Base-by-base conservation (phyloP, 2,329 filamentous ascomycete species). In the Hypoxylon sp. region DNA sequence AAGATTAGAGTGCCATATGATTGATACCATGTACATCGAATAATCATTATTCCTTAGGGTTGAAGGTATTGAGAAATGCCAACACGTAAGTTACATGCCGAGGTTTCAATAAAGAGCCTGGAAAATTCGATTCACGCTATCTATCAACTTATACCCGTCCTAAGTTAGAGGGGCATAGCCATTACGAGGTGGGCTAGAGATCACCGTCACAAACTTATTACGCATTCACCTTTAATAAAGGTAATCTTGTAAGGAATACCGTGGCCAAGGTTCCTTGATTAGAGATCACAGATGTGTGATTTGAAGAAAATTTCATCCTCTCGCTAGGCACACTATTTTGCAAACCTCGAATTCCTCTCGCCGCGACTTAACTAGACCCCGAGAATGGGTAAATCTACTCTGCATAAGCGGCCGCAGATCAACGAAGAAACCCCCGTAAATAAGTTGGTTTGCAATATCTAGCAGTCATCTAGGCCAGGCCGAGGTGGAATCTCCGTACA, bases 331-430 rank as follows among this genome's bases (percentile, higher is more conserved):
- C 37, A 17, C 5, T 6, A 42, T 17, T 42, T 42, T 17, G 14
- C 14, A 17, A 26, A 33, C 19, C n/a, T 46, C 11, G 42, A 44
- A 44, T 44, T 37, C 37, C 10, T 29, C 52, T 26, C 39, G 51
- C 6, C 33, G 39, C 19, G 47, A 17, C 55, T 29, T 19, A 11
- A 8, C 2, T 29, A 29, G 42, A 17, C 46, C 55, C 46, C 50
- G 29, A 22, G 58, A 52, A 46, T 31, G 24, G 58, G 9, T 24
- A 37, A 53, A 24, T 29, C 44, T 50, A 59, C 29, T 60, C 35
- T 35, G 39, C 50, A 46, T 51, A 53, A 53, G 26, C 50, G 50
- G 50, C 58, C 48, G 47, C 50, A 53, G 37, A 35, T 60, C 26
- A 35, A 42, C 19, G 39, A 39, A 52, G 57, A 22, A 31, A 29